phyloP scores from a whole-genome alignment of 139 green algal species.

The Chlamydomonas eustigma region DNA sequence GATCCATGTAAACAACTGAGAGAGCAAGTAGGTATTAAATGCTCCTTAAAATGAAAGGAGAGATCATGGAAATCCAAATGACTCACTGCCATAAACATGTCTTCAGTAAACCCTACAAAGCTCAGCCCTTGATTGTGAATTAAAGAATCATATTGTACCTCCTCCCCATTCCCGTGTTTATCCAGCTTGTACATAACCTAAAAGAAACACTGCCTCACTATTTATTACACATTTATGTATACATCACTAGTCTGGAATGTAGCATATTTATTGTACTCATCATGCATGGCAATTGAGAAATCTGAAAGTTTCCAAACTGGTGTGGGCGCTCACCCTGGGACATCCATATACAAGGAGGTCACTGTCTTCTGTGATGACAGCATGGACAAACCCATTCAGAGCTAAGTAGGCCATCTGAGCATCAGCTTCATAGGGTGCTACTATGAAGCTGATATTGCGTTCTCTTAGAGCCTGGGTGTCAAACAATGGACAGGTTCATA shows the following conservation, averaged over 20 bases:
- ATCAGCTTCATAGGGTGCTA: conserved; percentile 97
- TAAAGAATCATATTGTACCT: conserved; percentile 66
- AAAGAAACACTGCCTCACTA: background rate
- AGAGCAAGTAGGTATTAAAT: too few species aligned
- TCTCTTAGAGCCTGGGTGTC: conserved; percentile 61
- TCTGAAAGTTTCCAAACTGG: too few species aligned
- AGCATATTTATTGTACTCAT: too few species aligned
- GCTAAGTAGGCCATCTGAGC: conserved; percentile 90
- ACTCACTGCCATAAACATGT: conserved; percentile 83
- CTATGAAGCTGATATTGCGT: conserved; percentile 70
- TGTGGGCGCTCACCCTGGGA: conserved; percentile 46
- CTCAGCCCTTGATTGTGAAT: conserved; percentile 49
- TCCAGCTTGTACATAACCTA: conserved; percentile 94
- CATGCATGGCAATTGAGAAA: too few species aligned
- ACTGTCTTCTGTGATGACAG: conserved; percentile 94
- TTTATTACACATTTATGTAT: background rate
- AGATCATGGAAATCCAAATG: background rate
- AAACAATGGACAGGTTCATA: too few species aligned
- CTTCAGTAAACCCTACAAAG: conserved; percentile 63
- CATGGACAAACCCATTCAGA: conserved; percentile 65
- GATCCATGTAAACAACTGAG: too few species aligned
- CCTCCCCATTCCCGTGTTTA: conserved; percentile 68
- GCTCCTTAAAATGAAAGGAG: too few species aligned
- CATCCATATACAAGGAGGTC: conserved; percentile 96
- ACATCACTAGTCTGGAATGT: background rate